These are phyloP conservation scores for Papiliotrema fonsecae DNA, from an alignment of 1,284 basidiomycete species.

Conservation along the genomic window DNA sequence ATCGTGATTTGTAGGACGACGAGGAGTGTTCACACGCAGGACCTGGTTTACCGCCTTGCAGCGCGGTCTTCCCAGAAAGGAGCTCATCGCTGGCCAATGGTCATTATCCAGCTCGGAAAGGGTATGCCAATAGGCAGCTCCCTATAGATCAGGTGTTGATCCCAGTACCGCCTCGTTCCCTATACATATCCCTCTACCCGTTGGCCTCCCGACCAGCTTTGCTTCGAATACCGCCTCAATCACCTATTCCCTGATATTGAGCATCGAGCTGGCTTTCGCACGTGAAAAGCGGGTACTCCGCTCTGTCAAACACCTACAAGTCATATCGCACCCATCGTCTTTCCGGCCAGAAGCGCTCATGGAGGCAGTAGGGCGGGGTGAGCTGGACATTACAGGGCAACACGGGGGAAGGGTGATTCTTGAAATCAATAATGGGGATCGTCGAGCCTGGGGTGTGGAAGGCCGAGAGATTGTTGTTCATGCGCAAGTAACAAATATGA, in stretches of 20 bases:
- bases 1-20: not conserved
- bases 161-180: slow-evolving; percentile 6
- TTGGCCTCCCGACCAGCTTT: slow-evolving; percentile 3
- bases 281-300: not conserved
- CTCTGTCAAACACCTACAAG: not conserved
- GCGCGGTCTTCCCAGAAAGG: not conserved
- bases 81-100: not conserved
- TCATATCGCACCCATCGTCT: not conserved
- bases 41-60: slow-evolving; percentile 2
- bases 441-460: not conserved
- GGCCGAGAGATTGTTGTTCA: not conserved
- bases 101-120: not conserved
- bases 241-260: slow-evolving; percentile 5
- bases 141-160: not conserved
- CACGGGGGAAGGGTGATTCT: not conserved
- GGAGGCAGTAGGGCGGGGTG: not conserved
- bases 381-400: not conserved
- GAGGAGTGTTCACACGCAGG: not conserved
- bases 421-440: not conserved
- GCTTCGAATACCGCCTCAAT: not conserved
- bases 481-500: not conserved
- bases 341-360: not conserved
- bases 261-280: not conserved
- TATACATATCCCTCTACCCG: slow-evolving; percentile 3
- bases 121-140: not conserved